Evolutionary conservation across 441 rosid genomes (phyloP), one percentile per base, ranked within the genome.

Genomic region (Gossypium laxum): DNA sequence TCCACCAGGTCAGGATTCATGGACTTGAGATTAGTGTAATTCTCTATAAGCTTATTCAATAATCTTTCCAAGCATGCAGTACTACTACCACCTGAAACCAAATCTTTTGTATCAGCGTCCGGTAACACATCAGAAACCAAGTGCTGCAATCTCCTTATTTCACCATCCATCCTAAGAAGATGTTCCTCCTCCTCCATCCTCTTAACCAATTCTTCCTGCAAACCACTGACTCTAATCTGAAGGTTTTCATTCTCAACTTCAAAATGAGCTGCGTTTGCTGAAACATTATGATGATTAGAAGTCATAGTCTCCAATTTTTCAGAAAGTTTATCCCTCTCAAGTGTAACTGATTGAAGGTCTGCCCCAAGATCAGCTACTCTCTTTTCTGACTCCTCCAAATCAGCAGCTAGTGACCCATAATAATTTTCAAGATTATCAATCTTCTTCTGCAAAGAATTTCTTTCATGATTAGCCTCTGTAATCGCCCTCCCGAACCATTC

Each of bases 401-500:
- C 97, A 76, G 90, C 83, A 82, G 81, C 77, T 59, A 92, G 71
- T 50, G 88, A 86, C 70, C 80, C 82, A 80, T 85, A 87, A 74
- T 84, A 79, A 72, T 77, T 77, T 82, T 96, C 91, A 78, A 90
- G 84, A 79, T 80, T 78, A 75, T 81, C 90, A 76, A 88, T 79
- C 79, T 90, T 87, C 82, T 79, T 86, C 84, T 79, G 88, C 76
- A 91, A 87, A 79, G 88, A 85, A 80, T 72, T 70, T 62, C 83
- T 88, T 28, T 83, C 89, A 75, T 83, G 76, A 73, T 73, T 74
- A 79, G 92, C 96, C 78, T 93, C 97, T 64, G 83, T 79, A 77
- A 96, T 82, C 0, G 89, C 87, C 79, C 70, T 80, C 67, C 88
- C 92, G 64, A 96, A 78, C 99, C 98, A 93, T 80, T 89, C 98